Conservation (phyloP, 306 rosid species). For the Carpinus viminea region DNA sequence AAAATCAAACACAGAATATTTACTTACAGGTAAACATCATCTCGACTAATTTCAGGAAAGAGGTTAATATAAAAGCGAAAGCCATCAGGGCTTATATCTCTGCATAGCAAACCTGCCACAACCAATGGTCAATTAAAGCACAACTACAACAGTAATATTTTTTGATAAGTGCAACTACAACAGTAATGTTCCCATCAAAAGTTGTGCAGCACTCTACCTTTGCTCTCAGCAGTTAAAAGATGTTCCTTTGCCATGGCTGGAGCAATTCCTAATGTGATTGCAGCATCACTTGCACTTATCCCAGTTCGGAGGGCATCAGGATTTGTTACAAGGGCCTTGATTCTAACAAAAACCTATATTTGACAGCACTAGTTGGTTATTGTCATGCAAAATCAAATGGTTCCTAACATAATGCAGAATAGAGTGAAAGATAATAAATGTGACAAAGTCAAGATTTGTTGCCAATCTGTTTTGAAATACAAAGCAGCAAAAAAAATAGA, state of each 20-base stretch:
- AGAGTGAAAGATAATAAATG: neutral
- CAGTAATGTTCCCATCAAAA: conserved; percentile 10
- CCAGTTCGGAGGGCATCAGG: conserved; percentile 83
- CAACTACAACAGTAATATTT: conserved; percentile 1
- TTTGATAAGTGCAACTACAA: neutral
- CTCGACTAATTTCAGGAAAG: conserved; percentile 60
- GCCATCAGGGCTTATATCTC: conserved; percentile 93
- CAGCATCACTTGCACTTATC: conserved; percentile 94
- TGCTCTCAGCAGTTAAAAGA: conserved; percentile 91
- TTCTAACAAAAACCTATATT: conserved; percentile 74
- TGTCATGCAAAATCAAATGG: conserved; percentile 23
- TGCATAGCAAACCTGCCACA: conserved; percentile 83
- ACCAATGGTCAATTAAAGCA: conserved; percentile 23
- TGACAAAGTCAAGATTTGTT: neutral
- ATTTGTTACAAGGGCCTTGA: conserved; percentile 63
- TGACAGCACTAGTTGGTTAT: conserved; percentile 20
- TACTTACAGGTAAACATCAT: conserved; percentile 73
- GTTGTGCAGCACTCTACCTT: conserved; percentile 47
- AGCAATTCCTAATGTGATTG: conserved; percentile 84
- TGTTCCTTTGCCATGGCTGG: conserved; percentile 99
- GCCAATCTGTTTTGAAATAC: neutral
- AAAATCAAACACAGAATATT: conserved; percentile 22
- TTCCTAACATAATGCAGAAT: conserved; percentile 17
- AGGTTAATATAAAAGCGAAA: conserved; percentile 80
- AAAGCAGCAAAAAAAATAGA: neutral